Evolutionary conservation across 352 stramenopile genomes (phyloP), one percentile per base, ranked within the genome.

Genomic region (Globisporangium cederbergense): DNA sequence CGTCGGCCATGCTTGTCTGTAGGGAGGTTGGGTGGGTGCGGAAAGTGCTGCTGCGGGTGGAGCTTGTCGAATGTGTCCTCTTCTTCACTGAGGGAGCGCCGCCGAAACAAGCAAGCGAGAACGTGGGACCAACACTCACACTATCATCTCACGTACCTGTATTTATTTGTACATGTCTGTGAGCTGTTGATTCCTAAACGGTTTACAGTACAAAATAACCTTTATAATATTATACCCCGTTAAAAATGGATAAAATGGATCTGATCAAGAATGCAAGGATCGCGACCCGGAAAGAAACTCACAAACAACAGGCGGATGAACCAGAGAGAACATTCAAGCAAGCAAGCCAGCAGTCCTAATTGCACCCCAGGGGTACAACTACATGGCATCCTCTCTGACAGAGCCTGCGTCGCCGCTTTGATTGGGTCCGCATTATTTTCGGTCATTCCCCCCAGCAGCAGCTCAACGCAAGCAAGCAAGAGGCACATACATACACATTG

Each of bases 381-480:
- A 4, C 32, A 25, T 36, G 32, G 32, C 32, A 36, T 36, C 32
- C 32, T 8, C 32, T 65, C 32, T 65, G 70, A 78, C 64, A n/a
- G 30, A 49, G 32, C 53, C 30, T 55, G 66, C 73, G 63, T 79
- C 65, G 64, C 45, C 54, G 18, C 13, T 56, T 38, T 58, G 58
- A 70, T 77, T 83, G 67, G 68, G 32, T 65, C 59, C 45, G 36
- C 58, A 63, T 55, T 46, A 63, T 55, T 46, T 56, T 32, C 40
- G 40, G 40, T 46, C 30, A n/a, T 42, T 57, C 16, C 30, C 51
- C 28, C 51, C 16, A 14, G 11, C 22, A 54, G 28, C 10, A n/a
- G 51, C 50, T 20, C 32, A 36, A 58, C 51, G 25, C 49, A 40
- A 55, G 2, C 30, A 28, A 22, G 14, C 50, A 56, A 36, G 10